Evolutionary conservation across 805 yeast genomes (phyloP), one percentile per base, ranked within the genome.

Genomic region (Metschnikowia drakensbergensis): DNA sequence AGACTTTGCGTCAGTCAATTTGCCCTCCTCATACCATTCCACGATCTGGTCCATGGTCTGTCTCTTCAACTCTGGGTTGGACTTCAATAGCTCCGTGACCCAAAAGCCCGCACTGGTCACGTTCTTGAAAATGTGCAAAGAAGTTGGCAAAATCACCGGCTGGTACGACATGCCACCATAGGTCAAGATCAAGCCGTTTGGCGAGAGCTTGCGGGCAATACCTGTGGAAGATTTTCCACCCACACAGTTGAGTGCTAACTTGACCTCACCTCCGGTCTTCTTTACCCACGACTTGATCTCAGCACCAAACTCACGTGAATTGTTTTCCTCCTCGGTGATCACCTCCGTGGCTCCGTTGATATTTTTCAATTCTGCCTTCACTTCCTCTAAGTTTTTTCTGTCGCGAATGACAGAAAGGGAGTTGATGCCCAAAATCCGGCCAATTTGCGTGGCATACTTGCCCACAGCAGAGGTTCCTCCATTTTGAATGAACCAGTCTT

Each of bases 91-190:
- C 39, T 58, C 81, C 9, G 96, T 86, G 49, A 90, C 83, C 99
- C 99, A 94, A 71, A 87, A 94, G 0, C 99, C 99, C 28, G 83
- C 79, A 46, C 90, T 82, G 5, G 86, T 82, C 48, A 94, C 68
- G 61, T 91, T 86, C 67, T 92, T 94, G 75, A 94, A 94, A 54
- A 94, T 91, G 62, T 88, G 88, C 51, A 88, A 71, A 0, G 96
- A 81, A 0, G 97, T 89, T 35, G 98, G 97, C 48, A 94, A 68
- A n/a, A 81, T 79, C 8, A 94, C 95, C 1, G 99, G 99, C 69
- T 88, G 91, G 75, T 84, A 83, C 3, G 97, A 88, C 99, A 94
- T 94, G 34, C 96, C 98, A 31, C 99, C 99, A 62, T 94, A 94
- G 1, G 98, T 89, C 57, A 90, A 80, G 74, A 94, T 71, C 42